Evolutionary conservation across 2,329 filamentous ascomycete genomes (phyloP), one percentile per base, ranked within the genome.

Genomic region (Alternaria sp.): DNA sequence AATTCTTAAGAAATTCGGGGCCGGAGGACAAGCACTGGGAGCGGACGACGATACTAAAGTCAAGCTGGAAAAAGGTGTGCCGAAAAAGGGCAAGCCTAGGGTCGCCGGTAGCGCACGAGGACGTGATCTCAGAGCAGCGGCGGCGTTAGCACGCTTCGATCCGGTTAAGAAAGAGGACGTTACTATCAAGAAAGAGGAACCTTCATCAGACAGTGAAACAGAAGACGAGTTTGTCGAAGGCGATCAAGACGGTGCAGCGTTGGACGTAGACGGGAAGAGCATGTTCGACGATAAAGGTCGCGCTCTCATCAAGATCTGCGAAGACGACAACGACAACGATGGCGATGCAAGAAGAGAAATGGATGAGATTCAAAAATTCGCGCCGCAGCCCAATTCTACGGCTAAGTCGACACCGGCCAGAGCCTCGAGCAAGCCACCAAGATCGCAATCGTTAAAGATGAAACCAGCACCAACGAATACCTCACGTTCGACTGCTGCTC

Each of bases 1-100:
- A 54, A 93, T 93, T 46, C 79, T 87, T 66, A 92, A 87, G 78
- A 94, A 92, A 76, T 94, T 95, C 76, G 92, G 92, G 5, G 84
- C 82, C 28, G 88, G 90, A 44, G 92, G 92, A 0, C 81, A 88
- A 28, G 81, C 86, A 0, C 81, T 95, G 1, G 92, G 92, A 0
- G 89, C 88, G 4, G 91, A 94, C 63, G 88, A 90, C 30, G 83
- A 83, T 36, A 78, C 84, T 36, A 90, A 92, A 72, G 81, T 85
- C 20, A 87, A 87, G 72, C 79, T 94, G 14, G 91, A 94, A 74
- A 85, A 85, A 34, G 89, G 89, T 50, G 86, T 87, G 69, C 82
- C 84, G 52, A 82, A 85, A 1, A 83, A 85, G 27, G 86, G 84
- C 10, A 92, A 90, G 68, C 92, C 92, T 0, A 85, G 90, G 48